Percentiles rank a stretch among this genome's conserved stretches.
These are phyloP conservation scores for Cantharellus cinnabarinus DNA, from an alignment of 768 basidiomycete species.

Conservation along the genomic window DNA sequence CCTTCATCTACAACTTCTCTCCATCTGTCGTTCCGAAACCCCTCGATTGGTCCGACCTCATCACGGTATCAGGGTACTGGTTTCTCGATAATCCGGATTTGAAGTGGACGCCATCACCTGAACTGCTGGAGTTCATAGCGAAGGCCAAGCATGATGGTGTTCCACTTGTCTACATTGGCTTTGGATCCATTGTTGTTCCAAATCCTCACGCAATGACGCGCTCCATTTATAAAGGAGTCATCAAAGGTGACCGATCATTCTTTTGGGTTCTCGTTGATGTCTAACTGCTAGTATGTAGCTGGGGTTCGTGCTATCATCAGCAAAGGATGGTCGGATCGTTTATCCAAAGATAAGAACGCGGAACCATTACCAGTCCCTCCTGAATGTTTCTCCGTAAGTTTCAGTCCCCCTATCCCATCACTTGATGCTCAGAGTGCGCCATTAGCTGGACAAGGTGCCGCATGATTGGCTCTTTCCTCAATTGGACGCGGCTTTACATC, in stretches of 20 bases:
- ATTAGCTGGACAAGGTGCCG: conserved; percentile 38
- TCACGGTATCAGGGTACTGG: conserved; percentile 42
- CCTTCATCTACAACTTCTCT: conserved; percentile 52
- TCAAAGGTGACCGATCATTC: conserved; percentile 26
- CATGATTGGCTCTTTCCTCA: conserved; percentile 46
- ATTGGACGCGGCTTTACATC: conserved; percentile 42
- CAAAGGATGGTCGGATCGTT: conserved; percentile 45
- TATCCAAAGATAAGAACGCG: conserved; percentile 22
- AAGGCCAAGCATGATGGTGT: conserved; percentile 34
- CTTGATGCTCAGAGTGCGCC: conserved; percentile 2
- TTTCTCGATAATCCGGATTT: conserved; percentile 42
- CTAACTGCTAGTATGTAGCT: conserved; percentile 17
- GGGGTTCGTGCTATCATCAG: conserved; percentile 46
- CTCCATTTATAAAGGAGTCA: conserved; percentile 37
- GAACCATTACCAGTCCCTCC: conserved; percentile 28
- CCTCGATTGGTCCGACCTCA: conserved; percentile 46
- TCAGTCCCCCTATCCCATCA: background rate
- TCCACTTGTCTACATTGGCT: conserved; percentile 50
- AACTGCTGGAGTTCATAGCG: conserved; percentile 32
- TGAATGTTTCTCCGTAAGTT: conserved; percentile 26
- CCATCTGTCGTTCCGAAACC: conserved; percentile 45
- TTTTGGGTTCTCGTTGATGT: background rate
- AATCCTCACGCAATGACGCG: conserved; percentile 32
- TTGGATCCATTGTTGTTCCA: conserved; percentile 49
- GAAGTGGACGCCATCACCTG: conserved; percentile 32